phyloP scores from a whole-genome alignment of 805 yeast genomes.

The Hanseniaspora mollemarum region DNA sequence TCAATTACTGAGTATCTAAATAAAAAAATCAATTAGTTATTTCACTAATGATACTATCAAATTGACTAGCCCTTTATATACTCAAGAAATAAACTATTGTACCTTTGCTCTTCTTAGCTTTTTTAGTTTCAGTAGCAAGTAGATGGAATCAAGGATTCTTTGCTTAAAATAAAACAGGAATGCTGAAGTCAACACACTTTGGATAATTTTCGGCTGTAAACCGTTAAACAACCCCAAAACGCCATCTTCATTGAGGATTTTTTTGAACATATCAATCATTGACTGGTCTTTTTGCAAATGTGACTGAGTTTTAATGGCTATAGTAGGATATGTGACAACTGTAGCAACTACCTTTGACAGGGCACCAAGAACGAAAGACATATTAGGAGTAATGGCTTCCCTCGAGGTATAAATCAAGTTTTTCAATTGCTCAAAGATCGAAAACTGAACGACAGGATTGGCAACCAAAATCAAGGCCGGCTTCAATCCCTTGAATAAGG shows the following conservation, averaged over 20 bases:
- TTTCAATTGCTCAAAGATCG: conserved; percentile 77
- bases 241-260: conserved; percentile 62
- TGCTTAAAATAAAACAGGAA: conserved; percentile 85
- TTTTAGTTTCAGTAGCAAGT: neutral
- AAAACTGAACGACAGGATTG: conserved; percentile 86
- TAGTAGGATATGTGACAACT: conserved; percentile 77
- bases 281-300: conserved; percentile 45
- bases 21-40: too few relatives aligned
- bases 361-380: conserved; percentile 82
- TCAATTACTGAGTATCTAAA: conserved; percentile 32
- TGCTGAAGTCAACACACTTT: conserved; percentile 79
- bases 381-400: conserved; percentile 44
- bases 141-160: conserved; percentile 42
- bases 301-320: conserved; percentile 80
- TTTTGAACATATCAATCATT: conserved; percentile 41
- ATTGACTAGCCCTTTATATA: too few relatives aligned
- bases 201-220: conserved; percentile 63
- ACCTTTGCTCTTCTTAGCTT: neutral
- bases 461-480: conserved; percentile 80
- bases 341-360: conserved; percentile 85
- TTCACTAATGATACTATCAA: too few relatives aligned
- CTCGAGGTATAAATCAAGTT: conserved; percentile 45
- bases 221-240: conserved; percentile 68
- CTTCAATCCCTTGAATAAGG: conserved; percentile 71
- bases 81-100: too few relatives aligned